A percentile compares a stretch with the other conserved stretches of the same genome.
phyloP scores from a whole-genome alignment of 2,329 filamentous ascomycete genomes.

The Aspergillus intermedius region DNA sequence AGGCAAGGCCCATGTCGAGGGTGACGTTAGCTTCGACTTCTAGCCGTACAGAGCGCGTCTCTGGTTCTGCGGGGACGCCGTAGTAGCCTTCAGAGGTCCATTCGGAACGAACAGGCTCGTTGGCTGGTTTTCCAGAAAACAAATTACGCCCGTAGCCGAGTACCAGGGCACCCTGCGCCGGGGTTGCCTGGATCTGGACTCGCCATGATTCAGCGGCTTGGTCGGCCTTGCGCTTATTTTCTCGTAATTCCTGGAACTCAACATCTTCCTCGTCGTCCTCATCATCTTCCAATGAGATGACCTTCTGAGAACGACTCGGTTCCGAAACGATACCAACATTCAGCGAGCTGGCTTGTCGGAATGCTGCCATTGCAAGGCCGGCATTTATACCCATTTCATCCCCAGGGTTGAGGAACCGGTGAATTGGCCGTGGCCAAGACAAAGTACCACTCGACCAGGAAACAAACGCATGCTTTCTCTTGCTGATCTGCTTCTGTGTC shows the following conservation, averaged over 20 bases:
- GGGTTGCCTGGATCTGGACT: conserved; percentile 23
- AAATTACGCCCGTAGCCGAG: conserved; percentile 33
- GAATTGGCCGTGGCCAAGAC: conserved; percentile 26
- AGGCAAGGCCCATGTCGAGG: conserved; percentile 24
- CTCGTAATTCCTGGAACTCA: conserved; percentile 13
- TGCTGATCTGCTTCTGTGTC: conserved; percentile 25
- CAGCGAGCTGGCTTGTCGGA: conserved; percentile 23
- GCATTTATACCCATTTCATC: conserved; percentile 17
- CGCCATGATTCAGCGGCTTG: conserved; percentile 30
- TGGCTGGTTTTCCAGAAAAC: conserved; percentile 28
- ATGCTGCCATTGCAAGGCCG: conserved; percentile 12
- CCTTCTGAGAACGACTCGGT: conserved; percentile 13
- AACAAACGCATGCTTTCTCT: conserved; percentile 24
- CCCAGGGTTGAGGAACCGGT: conserved; percentile 18
- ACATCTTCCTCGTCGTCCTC: conserved; percentile 21
- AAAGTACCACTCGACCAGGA: conserved; percentile 35
- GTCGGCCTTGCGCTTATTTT: conserved; percentile 14
- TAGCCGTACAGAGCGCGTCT: conserved; percentile 28
- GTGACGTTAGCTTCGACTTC: conserved; percentile 24
- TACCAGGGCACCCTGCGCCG: conserved; percentile 21
- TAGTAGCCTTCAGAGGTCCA: conserved; percentile 38
- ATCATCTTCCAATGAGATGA: conserved; percentile 10
- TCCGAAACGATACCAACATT: conserved; percentile 28
- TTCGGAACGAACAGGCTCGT: conserved; percentile 29
- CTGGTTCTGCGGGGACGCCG: conserved; percentile 21